phyloP scores from a whole-genome alignment of 2,329 filamentous ascomycete genomes.

The Nothomitra cinnamomea region DNA sequence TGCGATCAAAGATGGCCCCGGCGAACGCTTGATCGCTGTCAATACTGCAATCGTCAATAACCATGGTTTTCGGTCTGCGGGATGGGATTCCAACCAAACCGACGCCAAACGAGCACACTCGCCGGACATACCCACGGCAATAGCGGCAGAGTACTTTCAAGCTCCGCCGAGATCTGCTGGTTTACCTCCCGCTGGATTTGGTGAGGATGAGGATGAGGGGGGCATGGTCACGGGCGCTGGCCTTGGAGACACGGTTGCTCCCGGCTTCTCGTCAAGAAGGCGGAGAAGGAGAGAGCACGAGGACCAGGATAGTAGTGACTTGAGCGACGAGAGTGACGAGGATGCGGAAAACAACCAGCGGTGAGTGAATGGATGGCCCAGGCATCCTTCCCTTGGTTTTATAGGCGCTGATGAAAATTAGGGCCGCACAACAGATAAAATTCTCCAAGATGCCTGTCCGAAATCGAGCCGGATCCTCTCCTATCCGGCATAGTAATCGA shows the following conservation, averaged over 20 bases:
- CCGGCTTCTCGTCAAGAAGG: slow-evolving; percentile 37
- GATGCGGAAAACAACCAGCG: slow-evolving; percentile 38
- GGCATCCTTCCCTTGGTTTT: too few relatives aligned
- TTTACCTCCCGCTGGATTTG: slow-evolving; percentile 37
- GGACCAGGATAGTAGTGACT: slow-evolving; percentile 71
- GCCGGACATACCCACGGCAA: slow-evolving; percentile 67
- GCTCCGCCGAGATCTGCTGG: slow-evolving; percentile 43
- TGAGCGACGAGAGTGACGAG: slow-evolving; percentile 73
- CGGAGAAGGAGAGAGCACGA: slow-evolving; percentile 57
- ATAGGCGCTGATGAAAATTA: slow-evolving; percentile 18
- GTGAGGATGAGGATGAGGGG: slow-evolving; percentile 54
- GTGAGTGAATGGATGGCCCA: slow-evolving; percentile 6
- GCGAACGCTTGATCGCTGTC: slow-evolving; percentile 67
- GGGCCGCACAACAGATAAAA: slow-evolving; percentile 76
- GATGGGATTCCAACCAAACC: slow-evolving; percentile 57
- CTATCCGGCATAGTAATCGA: slow-evolving; percentile 50
- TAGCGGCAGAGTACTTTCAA: slow-evolving; percentile 74
- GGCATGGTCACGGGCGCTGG: slow-evolving; percentile 50
- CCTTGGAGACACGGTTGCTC: slow-evolving; percentile 49
- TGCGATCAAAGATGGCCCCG: slow-evolving; percentile 67
- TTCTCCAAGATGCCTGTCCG: slow-evolving; percentile 92
- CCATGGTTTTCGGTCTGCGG: slow-evolving; percentile 64
- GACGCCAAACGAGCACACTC: slow-evolving; percentile 73
- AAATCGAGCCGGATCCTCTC: slow-evolving; percentile 73
- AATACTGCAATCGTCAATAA: slow-evolving; percentile 67